Conservation (phyloP, 345 rosid species). For the Brassica rapa region DNA sequence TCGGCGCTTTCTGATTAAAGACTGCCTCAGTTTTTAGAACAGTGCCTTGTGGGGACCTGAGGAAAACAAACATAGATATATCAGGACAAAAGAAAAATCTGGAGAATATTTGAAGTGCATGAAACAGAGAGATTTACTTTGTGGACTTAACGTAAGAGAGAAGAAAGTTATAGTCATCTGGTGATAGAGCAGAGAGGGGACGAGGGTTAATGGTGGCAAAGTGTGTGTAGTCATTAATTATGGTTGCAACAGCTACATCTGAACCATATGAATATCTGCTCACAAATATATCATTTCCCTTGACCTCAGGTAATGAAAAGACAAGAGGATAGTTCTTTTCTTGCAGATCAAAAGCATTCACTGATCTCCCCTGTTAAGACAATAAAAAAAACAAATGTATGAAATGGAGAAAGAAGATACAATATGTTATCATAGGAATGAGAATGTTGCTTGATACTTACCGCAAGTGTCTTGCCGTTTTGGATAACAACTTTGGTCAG, state of each 20-base stretch:
- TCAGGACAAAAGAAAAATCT: neutral
- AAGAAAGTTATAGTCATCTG: neutral
- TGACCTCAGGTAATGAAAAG: neutral
- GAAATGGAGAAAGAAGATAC: neutral
- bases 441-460: slow-evolving; percentile 31
- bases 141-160: slow-evolving; percentile 38
- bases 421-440: neutral
- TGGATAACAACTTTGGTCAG: slow-evolving; percentile 44
- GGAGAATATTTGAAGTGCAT: neutral
- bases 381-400: neutral
- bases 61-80: neutral
- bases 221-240: neutral
- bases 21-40: slow-evolving; percentile 32
- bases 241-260: slow-evolving; percentile 28
- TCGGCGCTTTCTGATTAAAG: slow-evolving; percentile 29
- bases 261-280: neutral
- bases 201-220: neutral
- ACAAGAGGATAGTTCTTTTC: slow-evolving; percentile 39
- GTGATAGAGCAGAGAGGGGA: slow-evolving; percentile 15
- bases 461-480: slow-evolving; percentile 41
- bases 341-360: slow-evolving; percentile 39
- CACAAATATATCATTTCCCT: slow-evolving; percentile 33
- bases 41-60: slow-evolving; percentile 32
- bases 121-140: slow-evolving; percentile 31
- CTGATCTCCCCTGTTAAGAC: slow-evolving; percentile 41